phyloP scores from a whole-genome alignment of 2,329 filamentous ascomycete genomes.

The Aspergillus novofumigatus region DNA sequence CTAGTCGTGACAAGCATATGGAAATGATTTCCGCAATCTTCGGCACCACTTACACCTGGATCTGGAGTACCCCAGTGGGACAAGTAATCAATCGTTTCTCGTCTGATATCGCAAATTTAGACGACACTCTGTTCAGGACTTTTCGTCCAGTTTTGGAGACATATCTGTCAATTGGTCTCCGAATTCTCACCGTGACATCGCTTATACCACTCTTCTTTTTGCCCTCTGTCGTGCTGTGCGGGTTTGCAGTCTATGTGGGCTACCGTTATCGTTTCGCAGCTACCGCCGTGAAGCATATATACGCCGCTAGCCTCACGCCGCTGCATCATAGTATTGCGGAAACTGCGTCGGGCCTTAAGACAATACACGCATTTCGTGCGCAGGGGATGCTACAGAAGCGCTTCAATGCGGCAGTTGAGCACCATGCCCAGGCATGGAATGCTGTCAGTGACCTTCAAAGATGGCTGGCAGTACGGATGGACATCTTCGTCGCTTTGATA shows the following conservation, averaged over 20 bases:
- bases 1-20: conserved; percentile 10
- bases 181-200: conserved; percentile 10
- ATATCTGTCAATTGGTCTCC: conserved; percentile 12
- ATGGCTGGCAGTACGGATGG: conserved; percentile 14
- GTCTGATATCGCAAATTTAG: conserved; percentile 9
- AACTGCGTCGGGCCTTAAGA: conserved; percentile 8
- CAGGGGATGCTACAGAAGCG: conserved; percentile 7
- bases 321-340: conserved; percentile 10
- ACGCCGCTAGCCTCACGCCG: conserved; percentile 10
- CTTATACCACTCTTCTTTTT: conserved; percentile 12
- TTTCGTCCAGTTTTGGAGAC: conserved; percentile 12
- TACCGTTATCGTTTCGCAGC: conserved; percentile 11
- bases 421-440: conserved; percentile 10
- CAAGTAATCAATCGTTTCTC: conserved; percentile 14
- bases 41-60: conserved; percentile 12
- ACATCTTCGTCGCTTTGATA: conserved; percentile 10
- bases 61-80: conserved; percentile 10
- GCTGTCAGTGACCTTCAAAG: conserved; percentile 12
- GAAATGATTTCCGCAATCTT: conserved; percentile 7
- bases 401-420: conserved; percentile 4
- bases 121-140: conserved; percentile 8
- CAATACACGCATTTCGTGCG: conserved; percentile 9
- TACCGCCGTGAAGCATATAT: conserved; percentile 10
- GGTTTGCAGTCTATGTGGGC: conserved; percentile 6
- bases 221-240: conserved; percentile 7